Percentiles rank a stretch among this genome's conserved stretches.
These are phyloP conservation scores for Cladorrhinum samala DNA, from an alignment of 495 filamentous ascomycete species.

Conservation along the genomic window DNA sequence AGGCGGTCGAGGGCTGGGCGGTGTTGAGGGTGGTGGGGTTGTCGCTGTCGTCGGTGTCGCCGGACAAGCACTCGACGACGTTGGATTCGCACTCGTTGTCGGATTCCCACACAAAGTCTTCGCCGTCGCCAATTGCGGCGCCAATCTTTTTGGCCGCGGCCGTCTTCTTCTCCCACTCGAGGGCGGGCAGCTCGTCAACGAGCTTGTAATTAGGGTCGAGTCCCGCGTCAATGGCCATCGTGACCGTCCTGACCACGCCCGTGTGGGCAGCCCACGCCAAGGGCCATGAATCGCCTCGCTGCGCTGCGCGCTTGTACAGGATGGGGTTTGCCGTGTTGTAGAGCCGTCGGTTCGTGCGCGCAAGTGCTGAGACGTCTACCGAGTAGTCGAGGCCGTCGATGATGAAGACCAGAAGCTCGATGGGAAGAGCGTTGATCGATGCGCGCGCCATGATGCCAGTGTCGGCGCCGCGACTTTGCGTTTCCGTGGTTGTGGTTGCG, in stretches of 20 bases:
- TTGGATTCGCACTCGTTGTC: constrained; percentile 14
- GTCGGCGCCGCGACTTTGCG: no score
- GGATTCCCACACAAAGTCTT: constrained; percentile 16
- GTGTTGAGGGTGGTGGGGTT: constrained; percentile 11
- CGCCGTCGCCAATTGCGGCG: constrained; percentile 1
- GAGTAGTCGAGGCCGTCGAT: constrained; percentile 21
- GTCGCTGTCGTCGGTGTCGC: constrained; percentile 19
- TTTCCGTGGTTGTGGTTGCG: background rate
- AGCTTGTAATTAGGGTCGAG: constrained; percentile 22
- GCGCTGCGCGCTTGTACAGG: constrained; percentile 23
- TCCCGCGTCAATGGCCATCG: constrained; percentile 21
- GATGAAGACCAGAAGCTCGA: constrained; percentile 25
- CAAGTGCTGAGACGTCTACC: constrained; percentile 22
- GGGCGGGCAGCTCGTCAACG: constrained; percentile 7
- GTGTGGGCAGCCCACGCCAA: constrained; percentile 25
- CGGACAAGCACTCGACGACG: constrained; percentile 10
- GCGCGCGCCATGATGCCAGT: background rate
- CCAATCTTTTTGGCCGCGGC: constrained; percentile 1
- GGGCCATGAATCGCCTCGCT: constrained; percentile 12
- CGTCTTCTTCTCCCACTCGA: constrained; percentile 16
- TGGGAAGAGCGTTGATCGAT: constrained; percentile 16
- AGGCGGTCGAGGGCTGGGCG: constrained; percentile 12
- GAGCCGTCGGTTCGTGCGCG: constrained; percentile 13
- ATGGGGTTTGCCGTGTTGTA: constrained; percentile 17
- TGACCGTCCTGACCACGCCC: constrained; percentile 20